A percentile compares a stretch with the other conserved stretches of the same genome.
These are phyloP conservation scores for Plantago major DNA, from an alignment of 257 asterid genomes.

Conservation along the genomic window DNA sequence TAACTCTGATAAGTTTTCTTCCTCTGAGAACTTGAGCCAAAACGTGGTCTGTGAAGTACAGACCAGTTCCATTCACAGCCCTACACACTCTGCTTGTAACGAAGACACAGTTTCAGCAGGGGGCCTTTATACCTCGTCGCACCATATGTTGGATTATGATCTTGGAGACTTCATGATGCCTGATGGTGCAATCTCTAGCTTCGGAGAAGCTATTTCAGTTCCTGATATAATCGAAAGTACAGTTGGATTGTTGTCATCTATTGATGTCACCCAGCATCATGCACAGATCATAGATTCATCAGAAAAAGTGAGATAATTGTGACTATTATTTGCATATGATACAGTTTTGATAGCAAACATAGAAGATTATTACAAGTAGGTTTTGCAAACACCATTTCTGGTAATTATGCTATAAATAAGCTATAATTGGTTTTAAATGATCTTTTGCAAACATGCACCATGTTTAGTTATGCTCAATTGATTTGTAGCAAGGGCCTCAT, in stretches of 20 bases:
- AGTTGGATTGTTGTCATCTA: constrained; percentile 58
- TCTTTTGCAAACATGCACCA: too few relatives aligned
- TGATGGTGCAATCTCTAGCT: constrained; percentile 52
- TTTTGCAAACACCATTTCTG: too few relatives aligned
- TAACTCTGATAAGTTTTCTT: constrained; percentile 66
- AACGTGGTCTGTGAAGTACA: constrained; percentile 52
- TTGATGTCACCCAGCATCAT: constrained; percentile 60
- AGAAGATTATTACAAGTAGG: too few relatives aligned
- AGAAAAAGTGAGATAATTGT: constrained; percentile 42
- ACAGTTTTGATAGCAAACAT: not conserved
- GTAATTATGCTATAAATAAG: too few relatives aligned
- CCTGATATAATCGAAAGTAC: constrained; percentile 87
- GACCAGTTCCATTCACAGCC: constrained; percentile 60
- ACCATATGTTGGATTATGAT: constrained; percentile 45
- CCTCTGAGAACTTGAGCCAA: constrained; percentile 81
- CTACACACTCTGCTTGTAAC: constrained; percentile 69
- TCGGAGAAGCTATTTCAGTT: constrained; percentile 50
- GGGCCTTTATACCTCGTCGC: constrained; percentile 36
- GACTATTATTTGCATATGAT: not conserved
- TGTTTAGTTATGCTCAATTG: not conserved
- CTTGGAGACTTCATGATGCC: constrained; percentile 54
- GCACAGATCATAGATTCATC: constrained; percentile 65
- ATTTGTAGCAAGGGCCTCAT: not conserved
- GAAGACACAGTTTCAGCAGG: constrained; percentile 53
- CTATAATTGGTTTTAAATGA: too few relatives aligned